These are phyloP conservation scores for Debaryomyces subglobosus DNA, from an alignment of 1,139 yeast genomes.

Conservation along the genomic window DNA sequence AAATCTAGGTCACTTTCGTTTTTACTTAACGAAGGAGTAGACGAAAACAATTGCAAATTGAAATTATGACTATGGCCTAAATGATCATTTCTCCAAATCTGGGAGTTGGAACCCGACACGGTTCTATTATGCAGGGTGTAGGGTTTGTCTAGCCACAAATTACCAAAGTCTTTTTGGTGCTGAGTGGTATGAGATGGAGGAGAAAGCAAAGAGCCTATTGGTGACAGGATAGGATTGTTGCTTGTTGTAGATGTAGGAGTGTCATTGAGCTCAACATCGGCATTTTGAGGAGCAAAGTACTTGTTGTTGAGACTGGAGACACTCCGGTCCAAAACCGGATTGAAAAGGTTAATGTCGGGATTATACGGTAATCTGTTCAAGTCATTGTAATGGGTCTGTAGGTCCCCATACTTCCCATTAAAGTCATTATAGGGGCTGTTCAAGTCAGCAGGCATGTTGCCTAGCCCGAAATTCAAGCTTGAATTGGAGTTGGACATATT, in stretches of 20 bases:
- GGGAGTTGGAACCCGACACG: slow-evolving; percentile 28
- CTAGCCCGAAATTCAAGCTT: slow-evolving; percentile 4
- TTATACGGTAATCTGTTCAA: not conserved
- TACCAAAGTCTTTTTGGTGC: slow-evolving; percentile 11
- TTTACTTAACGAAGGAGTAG: slow-evolving; percentile 1
- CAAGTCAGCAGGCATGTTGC: not conserved
- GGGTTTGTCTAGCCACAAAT: slow-evolving; percentile 14
- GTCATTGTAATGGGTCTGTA: not conserved
- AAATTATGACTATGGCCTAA: slow-evolving; percentile 16
- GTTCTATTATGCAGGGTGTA: slow-evolving; percentile 22
- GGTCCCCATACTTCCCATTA: not conserved
- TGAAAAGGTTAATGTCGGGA: slow-evolving; percentile 2
- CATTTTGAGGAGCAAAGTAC: slow-evolving; percentile 3
- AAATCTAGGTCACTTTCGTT: slow-evolving; percentile 3
- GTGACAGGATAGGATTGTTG: not conserved
- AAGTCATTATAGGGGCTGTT: not conserved
- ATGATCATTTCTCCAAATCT: slow-evolving; percentile 35
- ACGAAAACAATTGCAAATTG: slow-evolving; percentile 6
- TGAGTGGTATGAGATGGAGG: slow-evolving; percentile 2
- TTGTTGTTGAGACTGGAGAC: not conserved
- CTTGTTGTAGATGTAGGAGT: not conserved
- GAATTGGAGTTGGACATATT: slow-evolving; percentile 5
- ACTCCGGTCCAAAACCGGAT: not conserved
- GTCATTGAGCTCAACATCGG: slow-evolving; percentile 2
- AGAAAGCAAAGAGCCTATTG: slow-evolving; percentile 2